Base-by-base conservation (phyloP, 495 filamentous ascomycete genomes). In the Poronia punctata region DNA sequence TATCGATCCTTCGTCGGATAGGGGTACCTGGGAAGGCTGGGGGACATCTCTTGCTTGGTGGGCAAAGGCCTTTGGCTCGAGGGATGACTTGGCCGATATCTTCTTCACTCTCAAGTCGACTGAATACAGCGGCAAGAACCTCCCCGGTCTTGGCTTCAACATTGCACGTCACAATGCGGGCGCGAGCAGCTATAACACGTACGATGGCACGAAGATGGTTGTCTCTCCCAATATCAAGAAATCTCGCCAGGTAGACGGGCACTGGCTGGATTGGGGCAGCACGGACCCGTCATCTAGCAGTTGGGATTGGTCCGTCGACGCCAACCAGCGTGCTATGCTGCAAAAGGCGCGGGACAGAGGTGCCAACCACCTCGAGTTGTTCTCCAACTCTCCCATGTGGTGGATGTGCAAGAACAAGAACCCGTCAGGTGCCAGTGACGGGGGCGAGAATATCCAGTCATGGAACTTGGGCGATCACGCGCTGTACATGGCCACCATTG, bases 321-420 rank as follows among this genome's bases (percentile, higher is more conserved):
- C 43, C 0, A 48, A 49, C 9, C 60, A 63, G 47, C 52, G 55
- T 15, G 33, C 45, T 11, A 65, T 65, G 62, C 26, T 66, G 15
- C 49, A 35, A 28, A 57, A 60, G 29, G 62, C 62, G 7, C 31
- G 42, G n/a, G 49, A 40, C 23, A 40, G 48, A 5, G 62, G 62
- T 20, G 60, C 54, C 5, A 48, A 60, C 40, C 43, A 50, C 1
- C 56, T 66, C 32, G 62, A 66, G 50, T 42, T 66, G 3, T 66
- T 66, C 45, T 62, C 57, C 27, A 65, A 65, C 38, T 61, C 57
- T 7, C 62, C 62, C 8, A 56, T 62, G 53, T 66, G 62, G 62
- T 65, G 62, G 62, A 62, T 59, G 61, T 53, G 46, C 37, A 49
- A 40, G 29, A 65, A 65, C 41, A 56, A 65, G 45, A 65, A 65